phyloP scores from a whole-genome alignment of 2,329 filamentous ascomycete species.

The Xylaria sp. region DNA sequence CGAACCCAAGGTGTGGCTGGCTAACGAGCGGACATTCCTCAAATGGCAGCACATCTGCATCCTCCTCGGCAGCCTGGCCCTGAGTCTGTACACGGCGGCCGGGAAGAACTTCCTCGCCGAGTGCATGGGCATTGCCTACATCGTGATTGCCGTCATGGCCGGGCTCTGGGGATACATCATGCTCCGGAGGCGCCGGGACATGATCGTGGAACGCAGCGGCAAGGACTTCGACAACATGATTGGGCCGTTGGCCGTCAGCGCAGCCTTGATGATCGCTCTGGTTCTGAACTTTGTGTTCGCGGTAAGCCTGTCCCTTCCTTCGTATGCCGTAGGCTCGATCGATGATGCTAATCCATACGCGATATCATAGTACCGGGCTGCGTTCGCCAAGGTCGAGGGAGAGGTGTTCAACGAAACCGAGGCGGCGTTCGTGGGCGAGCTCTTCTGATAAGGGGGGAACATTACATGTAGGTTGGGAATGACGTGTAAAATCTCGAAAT shows the following conservation, averaged over 20 bases:
- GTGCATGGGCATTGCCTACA: constrained; percentile 80
- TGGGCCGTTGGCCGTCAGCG: constrained; percentile 81
- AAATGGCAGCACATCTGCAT: constrained; percentile 98
- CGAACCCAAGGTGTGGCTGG: constrained; percentile 97
- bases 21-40: constrained; percentile 96
- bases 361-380: constrained; percentile 36
- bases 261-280: constrained; percentile 76
- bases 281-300: constrained; percentile 89
- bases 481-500: background rate
- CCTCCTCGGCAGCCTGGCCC: constrained; percentile 78
- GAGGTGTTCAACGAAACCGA: constrained; percentile 26
- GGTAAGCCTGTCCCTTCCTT: constrained; percentile 49
- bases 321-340: background rate
- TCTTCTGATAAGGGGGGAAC: constrained; percentile 22
- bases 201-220: constrained; percentile 85
- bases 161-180: constrained; percentile 87
- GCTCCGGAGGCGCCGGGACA: constrained; percentile 71
- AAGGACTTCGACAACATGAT: constrained; percentile 90
- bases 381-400: constrained; percentile 30
- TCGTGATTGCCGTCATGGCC: constrained; percentile 78
- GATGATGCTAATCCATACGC: constrained; percentile 4
- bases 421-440: constrained; percentile 28
- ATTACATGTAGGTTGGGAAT: constrained; percentile 1
- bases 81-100: constrained; percentile 88
- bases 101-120: constrained; percentile 77